Evolutionary conservation across 208 protist species (phyloP), one percentile per base, ranked within the genome.

Genomic region (Acanthamoeba healyi): DNA sequence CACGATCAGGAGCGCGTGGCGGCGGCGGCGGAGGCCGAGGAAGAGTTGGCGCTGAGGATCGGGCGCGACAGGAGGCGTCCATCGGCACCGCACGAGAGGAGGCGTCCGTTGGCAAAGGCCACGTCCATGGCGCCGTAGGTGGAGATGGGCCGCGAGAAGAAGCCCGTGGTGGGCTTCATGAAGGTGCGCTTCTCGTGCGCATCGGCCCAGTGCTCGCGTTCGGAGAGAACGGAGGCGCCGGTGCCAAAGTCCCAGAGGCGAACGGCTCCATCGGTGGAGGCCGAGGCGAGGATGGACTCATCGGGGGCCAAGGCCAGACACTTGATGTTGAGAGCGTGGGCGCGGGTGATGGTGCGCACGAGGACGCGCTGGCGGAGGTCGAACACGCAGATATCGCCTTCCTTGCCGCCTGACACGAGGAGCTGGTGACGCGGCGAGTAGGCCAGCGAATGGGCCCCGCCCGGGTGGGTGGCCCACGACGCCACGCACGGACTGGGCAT

Each of bases 141-240:
- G 61, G 58, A 77, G 38, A 92, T 56, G 36, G 87, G 87, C 29
- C 87, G 87, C 17, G 36, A 34, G 65, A 92, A 92, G 87, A 92
- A 92, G 58, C 58, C 58, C 46, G 58, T 77, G 58, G 87, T 56
- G 29, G 87, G 58, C 32, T 77, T 67, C 87, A 92, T 67, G 61
- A 92, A 92, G 26, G 87, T 92, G 40, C 87, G 49, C 87, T 67
- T 77, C 65, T 92, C 87, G 65, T 92, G 87, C 24, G 49, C 87
- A n/a, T 92, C 87, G 24, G 32, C 24, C 87, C 87, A 92, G 26
- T 77, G 65, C 36, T 77, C 61, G n/a, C 56, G 26, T 56, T 92
- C 87, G 42, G 40, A 10, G 15, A 92, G 56, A 17, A 34, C 24
- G 22, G 46, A 10, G 7, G 44, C 44, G 44, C 44, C 44, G n/a